Percentiles rank a stretch among this genome's conserved stretches.
Evolutionary conservation across 169 alveolate species (phyloP).

Genomic region (Plasmodium berghei): DNA sequence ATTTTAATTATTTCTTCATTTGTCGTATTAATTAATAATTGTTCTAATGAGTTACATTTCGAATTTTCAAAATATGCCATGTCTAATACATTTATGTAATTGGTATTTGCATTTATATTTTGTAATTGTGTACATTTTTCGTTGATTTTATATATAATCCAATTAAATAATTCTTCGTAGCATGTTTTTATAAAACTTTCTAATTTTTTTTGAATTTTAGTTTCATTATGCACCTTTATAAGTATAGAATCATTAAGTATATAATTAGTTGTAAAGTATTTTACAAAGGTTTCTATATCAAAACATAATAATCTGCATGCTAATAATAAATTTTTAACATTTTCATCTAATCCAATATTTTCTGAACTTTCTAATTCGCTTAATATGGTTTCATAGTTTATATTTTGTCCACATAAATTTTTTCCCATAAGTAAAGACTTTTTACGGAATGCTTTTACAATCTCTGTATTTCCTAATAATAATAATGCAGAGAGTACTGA

Average conservation of each 20-base stretch:
- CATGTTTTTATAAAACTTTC: conserved; percentile 37
- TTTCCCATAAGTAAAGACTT: conserved; percentile 1
- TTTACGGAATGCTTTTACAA: conserved; percentile 1
- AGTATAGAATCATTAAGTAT: conserved; percentile 24
- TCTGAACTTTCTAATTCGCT: not conserved
- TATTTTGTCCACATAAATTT: not conserved
- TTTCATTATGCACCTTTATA: conserved; percentile 34
- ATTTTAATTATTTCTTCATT: conserved; percentile 34
- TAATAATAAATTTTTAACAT: conserved; percentile 9
- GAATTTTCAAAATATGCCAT: conserved; percentile 32
- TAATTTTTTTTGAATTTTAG: conserved; percentile 20
- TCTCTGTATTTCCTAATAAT: conserved; percentile 44
- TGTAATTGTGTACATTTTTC: not conserved
- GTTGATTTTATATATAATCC: conserved; percentile 32
- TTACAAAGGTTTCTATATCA: conserved; percentile 22
- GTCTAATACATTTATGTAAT: conserved; percentile 35
- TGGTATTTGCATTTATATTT: not conserved
- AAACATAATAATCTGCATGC: conserved; percentile 39
- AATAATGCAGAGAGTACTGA: conserved; percentile 53
- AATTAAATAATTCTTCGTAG: conserved; percentile 50
- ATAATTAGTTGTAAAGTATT: conserved; percentile 28
- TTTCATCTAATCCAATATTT: conserved; percentile 1
- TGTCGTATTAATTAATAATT: conserved; percentile 36
- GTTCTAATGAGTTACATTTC: conserved; percentile 14
- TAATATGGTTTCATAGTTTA: conserved; percentile 20